Evolutionary conservation across 768 basidiomycete genomes (phyloP).

Genomic region (Suillus hirtellus): DNA sequence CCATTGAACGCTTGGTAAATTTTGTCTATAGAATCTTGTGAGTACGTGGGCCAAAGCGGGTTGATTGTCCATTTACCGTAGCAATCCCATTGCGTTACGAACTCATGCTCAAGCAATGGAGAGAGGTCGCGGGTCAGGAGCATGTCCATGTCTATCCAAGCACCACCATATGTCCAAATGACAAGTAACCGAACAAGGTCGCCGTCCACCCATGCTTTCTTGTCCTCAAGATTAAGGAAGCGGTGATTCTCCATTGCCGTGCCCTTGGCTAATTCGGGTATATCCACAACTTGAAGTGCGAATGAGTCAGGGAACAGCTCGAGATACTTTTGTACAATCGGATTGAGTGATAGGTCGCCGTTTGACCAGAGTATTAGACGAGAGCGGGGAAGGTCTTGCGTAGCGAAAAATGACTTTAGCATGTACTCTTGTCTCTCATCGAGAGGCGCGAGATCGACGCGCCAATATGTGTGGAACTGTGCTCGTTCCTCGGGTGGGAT

Average conservation of each 20-base stretch:
- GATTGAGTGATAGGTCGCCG: slow-evolving; percentile 60
- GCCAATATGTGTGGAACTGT: slow-evolving; percentile 93
- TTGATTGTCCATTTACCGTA: slow-evolving; percentile 58
- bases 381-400: slow-evolving; percentile 67
- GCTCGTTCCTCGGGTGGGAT: slow-evolving; percentile 47
- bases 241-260: slow-evolving; percentile 71
- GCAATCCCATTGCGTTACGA: slow-evolving; percentile 98
- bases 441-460: slow-evolving; percentile 80
- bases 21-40: slow-evolving; percentile 51
- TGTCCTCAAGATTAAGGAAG: slow-evolving; percentile 63
- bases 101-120: slow-evolving; percentile 90
- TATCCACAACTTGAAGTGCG: slow-evolving; percentile 65
- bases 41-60: slow-evolving; percentile 3
- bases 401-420: slow-evolving; percentile 91
- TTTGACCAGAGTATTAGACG: slow-evolving; percentile 93
- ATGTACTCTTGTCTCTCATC: slow-evolving; percentile 83
- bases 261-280: slow-evolving; percentile 64
- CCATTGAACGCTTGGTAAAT: slow-evolving; percentile 83
- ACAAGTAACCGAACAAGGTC: slow-evolving; percentile 87
- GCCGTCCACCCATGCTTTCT: slow-evolving; percentile 92
- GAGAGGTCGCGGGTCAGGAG: slow-evolving; percentile 84
- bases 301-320: slow-evolving; percentile 69
- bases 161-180: slow-evolving; percentile 86
- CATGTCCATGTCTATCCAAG: slow-evolving; percentile 98
- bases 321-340: slow-evolving; percentile 62